Base-by-base conservation (phyloP, 2,329 filamentous ascomycete genomes). In the Cladophialophora exuberans region DNA sequence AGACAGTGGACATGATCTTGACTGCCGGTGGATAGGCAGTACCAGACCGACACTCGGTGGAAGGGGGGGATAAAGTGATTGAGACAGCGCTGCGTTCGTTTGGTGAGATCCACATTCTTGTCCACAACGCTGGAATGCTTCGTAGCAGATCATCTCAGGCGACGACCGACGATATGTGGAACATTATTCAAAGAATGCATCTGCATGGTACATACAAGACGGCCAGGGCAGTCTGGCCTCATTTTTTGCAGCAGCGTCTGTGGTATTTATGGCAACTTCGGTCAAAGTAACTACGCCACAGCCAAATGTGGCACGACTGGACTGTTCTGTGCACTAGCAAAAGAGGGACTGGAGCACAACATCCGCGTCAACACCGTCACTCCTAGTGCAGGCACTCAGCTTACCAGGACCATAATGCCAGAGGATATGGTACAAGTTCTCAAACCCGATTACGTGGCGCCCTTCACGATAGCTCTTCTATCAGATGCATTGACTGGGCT, bases 191-290 rank as follows among this genome's bases (percentile, higher is more conserved):
- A 2, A 64, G 68, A 28, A 68, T 72, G 4, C 77, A 74, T 48
- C 57, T 73, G 6, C 70, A 68, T n/a, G 71, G 73, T 5, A 97
- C 93, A 58, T 97, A 95, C 79, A 96, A 96, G 79, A 84, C 93
- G 62, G 92, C 90, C 69, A 96, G 96, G 83, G 93, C 93, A 59
- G 93, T 93, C 20, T 97, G 93, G 93, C 93, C 93, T 46, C 88
- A 94, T 75, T 89, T 99, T 80, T 82, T 97, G 48, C 96, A 96
- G 82, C 93, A 99, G 90, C 25, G 97, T 93, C 42, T 94, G 89
- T 66, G 93, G 94, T 75, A 96, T 99, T 73, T 99, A 99, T 72
- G 93, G 93, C 65, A 97, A 97, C 83, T 99, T 97, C 71, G 93
- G 93, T 61, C 93, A 99, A 76, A 89, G 92, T 67, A 97, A 99